Percentiles rank a stretch among this genome's conserved stretches.
phyloP scores from a whole-genome alignment of 495 filamentous ascomycete species.

The Tetracladium setigerum region DNA sequence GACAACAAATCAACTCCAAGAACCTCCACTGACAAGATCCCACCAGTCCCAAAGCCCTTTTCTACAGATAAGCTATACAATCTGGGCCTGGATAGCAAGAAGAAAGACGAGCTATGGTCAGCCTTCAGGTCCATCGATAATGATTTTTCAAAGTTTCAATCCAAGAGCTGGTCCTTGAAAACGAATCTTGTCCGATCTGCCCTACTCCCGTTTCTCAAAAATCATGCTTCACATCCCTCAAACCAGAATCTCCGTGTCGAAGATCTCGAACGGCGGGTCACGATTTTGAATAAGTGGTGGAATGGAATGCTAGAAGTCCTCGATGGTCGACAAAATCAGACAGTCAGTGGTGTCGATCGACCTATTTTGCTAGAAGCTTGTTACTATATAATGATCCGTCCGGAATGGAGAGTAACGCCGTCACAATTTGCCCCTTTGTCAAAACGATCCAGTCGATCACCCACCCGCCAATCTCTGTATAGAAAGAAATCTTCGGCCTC shows the following conservation, averaged over 20 bases:
- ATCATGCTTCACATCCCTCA: conserved; percentile 62
- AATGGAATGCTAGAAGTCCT: conserved; percentile 81
- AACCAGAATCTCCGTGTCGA: conserved; percentile 60
- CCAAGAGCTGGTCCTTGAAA: conserved; percentile 68
- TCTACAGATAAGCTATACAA: conserved; percentile 50
- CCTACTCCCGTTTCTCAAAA: conserved; percentile 77
- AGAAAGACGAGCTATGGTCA: conserved; percentile 83
- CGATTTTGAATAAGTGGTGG: conserved; percentile 94
- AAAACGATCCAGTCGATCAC: conserved; percentile 26
- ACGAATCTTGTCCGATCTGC: conserved; percentile 70
- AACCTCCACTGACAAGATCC: conserved; percentile 40
- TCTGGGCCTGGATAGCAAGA: conserved; percentile 32
- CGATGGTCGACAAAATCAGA: conserved; percentile 54
- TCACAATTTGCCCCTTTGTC: conserved; percentile 54
- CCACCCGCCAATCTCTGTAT: conserved; percentile 20
- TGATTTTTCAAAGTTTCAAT: conserved; percentile 79
- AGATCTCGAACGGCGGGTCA: conserved; percentile 77
- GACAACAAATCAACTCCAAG: conserved; percentile 41
- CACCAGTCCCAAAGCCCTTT: conserved; percentile 46
- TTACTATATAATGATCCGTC: conserved; percentile 79
- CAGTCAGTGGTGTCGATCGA: conserved; percentile 68
- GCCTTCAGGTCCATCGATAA: conserved; percentile 74
- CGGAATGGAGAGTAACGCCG: conserved; percentile 78
- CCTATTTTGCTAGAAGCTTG: conserved; percentile 78
- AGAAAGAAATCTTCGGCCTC: conserved; percentile 39